Base-by-base conservation (phyloP, 2,329 filamentous ascomycete genomes). In the Aspergillus aculeatinus region DNA sequence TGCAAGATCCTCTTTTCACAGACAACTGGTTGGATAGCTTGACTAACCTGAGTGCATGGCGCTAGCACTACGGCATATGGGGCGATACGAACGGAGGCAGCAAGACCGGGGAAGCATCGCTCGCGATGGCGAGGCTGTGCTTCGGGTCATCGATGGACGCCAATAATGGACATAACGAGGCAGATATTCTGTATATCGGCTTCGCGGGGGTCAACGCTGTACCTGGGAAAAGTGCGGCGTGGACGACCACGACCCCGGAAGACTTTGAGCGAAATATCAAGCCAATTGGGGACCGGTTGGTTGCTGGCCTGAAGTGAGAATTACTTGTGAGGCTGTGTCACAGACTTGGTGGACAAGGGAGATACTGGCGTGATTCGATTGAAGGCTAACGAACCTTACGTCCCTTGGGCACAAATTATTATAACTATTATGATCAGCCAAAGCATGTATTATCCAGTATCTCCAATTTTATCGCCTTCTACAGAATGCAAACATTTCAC, bases 171-270 rank as follows among this genome's bases (percentile, higher is more conserved):
- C 81, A 88, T 70, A 79, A 79, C 47, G 72, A 76, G 16, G 79
- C 84, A 35, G 85, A 89, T 69, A 83, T 89, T 0, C 72, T 89
- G 39, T 89, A 84, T 70, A 78, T 89, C 52, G 87, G 83, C 0
- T 89, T 89, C 67, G 77, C 77, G 0, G 85, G 85, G 1, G 58
- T 71, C 0, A 80, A 83, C 5, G 85, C 87, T 0, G 83, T 87
- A 0, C 85, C 85, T 0, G 85, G 85, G 1, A 69, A 73, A 2
- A 79, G 78, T 21, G 86, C 86, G 0, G 74, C 80, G 31, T 89
- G 86, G 86, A 73, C 74, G 9, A 83, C 85, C 5, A 39, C 39
- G 2, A 50, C 63, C 29, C 58, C 59, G 9, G 19, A 61, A 19
- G 33, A 60, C 1, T 71, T 70, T 63, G 80, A 84, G 70, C 71